Conservation (phyloP, 108 stramenopile species). For the Aurantiochytrium sp. region DNA sequence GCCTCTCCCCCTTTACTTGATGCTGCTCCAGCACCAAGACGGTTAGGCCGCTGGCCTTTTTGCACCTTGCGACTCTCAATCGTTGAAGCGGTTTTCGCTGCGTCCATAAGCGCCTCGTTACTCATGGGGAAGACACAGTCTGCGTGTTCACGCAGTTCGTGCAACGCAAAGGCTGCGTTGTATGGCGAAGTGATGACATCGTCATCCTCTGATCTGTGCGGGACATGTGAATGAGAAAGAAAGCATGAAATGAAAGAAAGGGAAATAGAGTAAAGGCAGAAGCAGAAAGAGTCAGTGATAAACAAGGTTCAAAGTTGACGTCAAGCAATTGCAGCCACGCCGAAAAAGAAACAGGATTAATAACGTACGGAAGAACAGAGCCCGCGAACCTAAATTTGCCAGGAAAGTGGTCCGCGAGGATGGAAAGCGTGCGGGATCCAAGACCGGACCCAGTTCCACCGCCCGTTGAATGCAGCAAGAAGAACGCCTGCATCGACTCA, state of each 20-base stretch:
- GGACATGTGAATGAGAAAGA: neutral
- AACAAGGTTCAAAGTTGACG: neutral
- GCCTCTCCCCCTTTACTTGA: neutral
- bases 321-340: neutral
- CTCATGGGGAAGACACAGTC: slow-evolving; percentile 58
- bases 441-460: slow-evolving; percentile 64
- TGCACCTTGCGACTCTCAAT: neutral
- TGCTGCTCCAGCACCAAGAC: neutral
- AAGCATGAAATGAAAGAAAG: no score
- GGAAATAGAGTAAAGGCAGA: no score
- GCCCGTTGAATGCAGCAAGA: slow-evolving; percentile 53
- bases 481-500: slow-evolving; percentile 55
- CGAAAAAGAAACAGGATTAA: neutral
- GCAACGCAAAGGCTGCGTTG: slow-evolving; percentile 49
- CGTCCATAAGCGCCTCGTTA: slow-evolving; percentile 38
- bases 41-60: neutral
- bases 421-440: slow-evolving; percentile 40
- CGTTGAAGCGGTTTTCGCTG: neutral
- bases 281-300: neutral
- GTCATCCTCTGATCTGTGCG: slow-evolving; percentile 34
- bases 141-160: slow-evolving; percentile 47
- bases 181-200: slow-evolving; percentile 62
- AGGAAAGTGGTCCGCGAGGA: slow-evolving; percentile 44
- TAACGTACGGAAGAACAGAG: slow-evolving; percentile 37
- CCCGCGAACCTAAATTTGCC: slow-evolving; percentile 34